Evolutionary conservation across 176 grass and related monocot genomes (phyloP).

Genomic region (Triticum aestivum): DNA sequence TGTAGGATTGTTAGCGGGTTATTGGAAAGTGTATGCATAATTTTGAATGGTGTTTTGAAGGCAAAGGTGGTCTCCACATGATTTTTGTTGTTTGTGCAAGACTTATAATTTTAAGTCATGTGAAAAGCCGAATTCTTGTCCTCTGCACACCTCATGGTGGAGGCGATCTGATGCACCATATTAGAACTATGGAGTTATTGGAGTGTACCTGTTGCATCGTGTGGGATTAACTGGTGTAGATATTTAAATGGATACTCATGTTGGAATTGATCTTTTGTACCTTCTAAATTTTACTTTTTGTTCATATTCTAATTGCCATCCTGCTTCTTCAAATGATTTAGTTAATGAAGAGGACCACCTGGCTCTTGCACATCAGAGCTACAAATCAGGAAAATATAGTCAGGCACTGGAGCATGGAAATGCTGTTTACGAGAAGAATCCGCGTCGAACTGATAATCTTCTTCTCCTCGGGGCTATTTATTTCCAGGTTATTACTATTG

Average conservation of each 20-base stretch:
- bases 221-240: background rate
- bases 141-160: background rate
- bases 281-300: background rate
- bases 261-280: background rate
- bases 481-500: slow-evolving; percentile 51
- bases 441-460: slow-evolving; percentile 61
- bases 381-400: slow-evolving; percentile 55
- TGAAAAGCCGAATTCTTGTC: background rate
- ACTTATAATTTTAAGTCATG: background rate
- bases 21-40: background rate
- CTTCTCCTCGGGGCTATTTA: slow-evolving; percentile 70
- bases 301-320: slow-evolving; percentile 3
- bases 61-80: background rate
- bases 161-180: background rate
- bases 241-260: background rate
- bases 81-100: background rate
- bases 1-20: background rate
- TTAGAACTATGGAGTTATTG: background rate
- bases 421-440: slow-evolving; percentile 53
- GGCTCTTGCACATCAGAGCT: slow-evolving; percentile 63
- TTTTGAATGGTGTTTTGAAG: background rate
- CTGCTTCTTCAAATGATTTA: slow-evolving; percentile 22
- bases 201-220: background rate
- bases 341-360: slow-evolving; percentile 53
- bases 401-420: slow-evolving; percentile 58